phyloP scores from a whole-genome alignment of 192 early-diverging fungal species.

The Coemansia sp. region DNA sequence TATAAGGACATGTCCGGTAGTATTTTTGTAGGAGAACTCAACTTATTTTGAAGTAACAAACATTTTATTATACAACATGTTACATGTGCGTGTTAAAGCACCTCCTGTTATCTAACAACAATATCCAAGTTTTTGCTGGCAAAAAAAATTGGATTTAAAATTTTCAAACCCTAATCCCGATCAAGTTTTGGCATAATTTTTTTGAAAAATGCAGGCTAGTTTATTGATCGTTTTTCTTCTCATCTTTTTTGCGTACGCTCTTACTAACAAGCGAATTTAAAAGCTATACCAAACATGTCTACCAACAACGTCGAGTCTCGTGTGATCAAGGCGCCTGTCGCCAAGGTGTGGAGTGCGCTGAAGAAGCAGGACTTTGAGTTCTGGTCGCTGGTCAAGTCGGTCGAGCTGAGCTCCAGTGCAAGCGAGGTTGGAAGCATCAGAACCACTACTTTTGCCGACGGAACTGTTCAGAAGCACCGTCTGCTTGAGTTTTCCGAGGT shows the following conservation, averaged over 20 bases:
- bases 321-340: conserved; percentile 40
- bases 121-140: not conserved
- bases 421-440: conserved; percentile 55
- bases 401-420: conserved; percentile 27
- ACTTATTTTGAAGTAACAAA: no score
- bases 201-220: not conserved
- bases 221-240: not conserved
- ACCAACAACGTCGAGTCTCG: conserved; percentile 43
- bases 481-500: conserved; percentile 58
- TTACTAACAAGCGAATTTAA: not conserved
- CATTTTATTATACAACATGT: no score
- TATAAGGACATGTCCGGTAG: no score
- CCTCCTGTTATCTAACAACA: not conserved
- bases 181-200: not conserved
- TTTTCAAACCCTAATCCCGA: conserved; percentile 5
- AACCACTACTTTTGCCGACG: conserved; percentile 56
- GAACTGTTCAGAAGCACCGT: conserved; percentile 58
- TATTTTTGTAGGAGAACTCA: no score
- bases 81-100: not conserved
- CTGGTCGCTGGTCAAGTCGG: conserved; percentile 50
- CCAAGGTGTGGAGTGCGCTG: conserved; percentile 38
- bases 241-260: not conserved
- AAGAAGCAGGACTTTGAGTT: conserved; percentile 43
- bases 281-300: conserved; percentile 6
- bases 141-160: not conserved